Conservation (phyloP, 2,329 filamentous ascomycete species). For the Talaromyces albobiverticillius region DNA sequence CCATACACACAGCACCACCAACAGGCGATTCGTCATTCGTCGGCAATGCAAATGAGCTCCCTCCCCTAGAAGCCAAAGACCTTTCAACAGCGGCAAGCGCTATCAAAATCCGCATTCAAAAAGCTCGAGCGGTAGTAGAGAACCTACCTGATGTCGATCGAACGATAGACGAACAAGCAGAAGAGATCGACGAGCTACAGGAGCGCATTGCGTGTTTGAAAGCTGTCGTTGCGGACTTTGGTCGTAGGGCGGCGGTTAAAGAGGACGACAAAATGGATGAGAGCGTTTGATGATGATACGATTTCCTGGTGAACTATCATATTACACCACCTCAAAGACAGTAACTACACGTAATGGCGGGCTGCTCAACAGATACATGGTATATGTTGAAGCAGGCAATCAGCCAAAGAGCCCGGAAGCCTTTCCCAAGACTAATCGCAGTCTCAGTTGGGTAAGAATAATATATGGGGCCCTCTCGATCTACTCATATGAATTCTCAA, state of each 20-base stretch:
- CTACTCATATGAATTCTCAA: neutral
- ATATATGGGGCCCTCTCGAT: no score
- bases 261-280: constrained; percentile 24
- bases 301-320: no score
- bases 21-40: constrained; percentile 23
- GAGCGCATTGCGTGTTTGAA: constrained; percentile 37
- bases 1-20: constrained; percentile 17
- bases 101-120: constrained; percentile 79
- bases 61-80: constrained; percentile 67
- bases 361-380: no score
- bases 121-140: constrained; percentile 58
- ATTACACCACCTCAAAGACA: no score
- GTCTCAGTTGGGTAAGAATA: no score
- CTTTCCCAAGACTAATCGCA: no score
- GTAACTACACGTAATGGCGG: no score
- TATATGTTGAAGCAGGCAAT: no score
- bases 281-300: constrained; percentile 2
- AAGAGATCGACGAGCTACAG: constrained; percentile 43
- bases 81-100: constrained; percentile 73
- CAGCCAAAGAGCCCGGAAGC: no score
- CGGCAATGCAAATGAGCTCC: constrained; percentile 27
- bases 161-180: constrained; percentile 43
- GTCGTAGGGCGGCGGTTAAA: constrained; percentile 25
- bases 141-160: constrained; percentile 44
- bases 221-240: constrained; percentile 41